These are phyloP conservation scores for Alternaria novae-zelandiae DNA, from an alignment of 2,329 filamentous ascomycete species.

Conservation along the genomic window DNA sequence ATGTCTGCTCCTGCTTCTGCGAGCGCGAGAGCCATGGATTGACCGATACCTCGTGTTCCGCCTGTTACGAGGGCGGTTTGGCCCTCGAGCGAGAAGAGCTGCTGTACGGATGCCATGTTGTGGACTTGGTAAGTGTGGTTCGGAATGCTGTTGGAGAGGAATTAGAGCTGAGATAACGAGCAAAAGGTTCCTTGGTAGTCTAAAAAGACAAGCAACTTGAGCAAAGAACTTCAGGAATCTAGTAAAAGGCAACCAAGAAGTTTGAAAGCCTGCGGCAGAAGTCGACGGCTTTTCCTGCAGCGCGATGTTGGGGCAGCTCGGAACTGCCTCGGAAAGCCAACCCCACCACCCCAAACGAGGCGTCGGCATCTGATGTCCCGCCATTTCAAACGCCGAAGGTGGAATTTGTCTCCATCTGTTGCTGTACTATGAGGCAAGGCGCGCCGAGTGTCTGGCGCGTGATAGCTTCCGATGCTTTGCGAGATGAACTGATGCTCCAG, in stretches of 20 bases:
- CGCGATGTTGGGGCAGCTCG: constrained; percentile 20
- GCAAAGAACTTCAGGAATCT: neutral
- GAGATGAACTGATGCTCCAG: constrained; percentile 4
- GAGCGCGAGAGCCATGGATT: constrained; percentile 58
- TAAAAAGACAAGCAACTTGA: neutral
- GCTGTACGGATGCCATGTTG: constrained; percentile 40
- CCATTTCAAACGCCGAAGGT: constrained; percentile 39
- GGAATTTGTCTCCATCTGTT: constrained; percentile 36
- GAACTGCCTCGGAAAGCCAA: constrained; percentile 36
- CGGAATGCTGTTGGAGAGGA: constrained; percentile 8
- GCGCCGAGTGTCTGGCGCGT: constrained; percentile 24
- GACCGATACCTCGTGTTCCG: constrained; percentile 58
- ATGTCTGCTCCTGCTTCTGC: constrained; percentile 60
- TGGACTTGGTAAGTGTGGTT: neutral
- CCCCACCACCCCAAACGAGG: constrained; percentile 19
- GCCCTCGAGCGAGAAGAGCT: constrained; percentile 58
- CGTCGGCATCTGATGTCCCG: constrained; percentile 38
- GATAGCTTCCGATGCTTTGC: constrained; percentile 9
- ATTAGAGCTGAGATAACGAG: neutral
- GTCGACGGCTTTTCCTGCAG: constrained; percentile 10
- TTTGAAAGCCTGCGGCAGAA: constrained; percentile 4
- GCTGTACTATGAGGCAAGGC: constrained; percentile 26
- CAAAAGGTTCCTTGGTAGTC: neutral
- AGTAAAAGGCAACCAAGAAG: neutral
- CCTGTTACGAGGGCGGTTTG: constrained; percentile 59